A percentile compares a stretch with the other conserved stretches of the same genome.
phyloP scores from a whole-genome alignment of 805 yeast genomes.

The Wickerhamiella dianesei region DNA sequence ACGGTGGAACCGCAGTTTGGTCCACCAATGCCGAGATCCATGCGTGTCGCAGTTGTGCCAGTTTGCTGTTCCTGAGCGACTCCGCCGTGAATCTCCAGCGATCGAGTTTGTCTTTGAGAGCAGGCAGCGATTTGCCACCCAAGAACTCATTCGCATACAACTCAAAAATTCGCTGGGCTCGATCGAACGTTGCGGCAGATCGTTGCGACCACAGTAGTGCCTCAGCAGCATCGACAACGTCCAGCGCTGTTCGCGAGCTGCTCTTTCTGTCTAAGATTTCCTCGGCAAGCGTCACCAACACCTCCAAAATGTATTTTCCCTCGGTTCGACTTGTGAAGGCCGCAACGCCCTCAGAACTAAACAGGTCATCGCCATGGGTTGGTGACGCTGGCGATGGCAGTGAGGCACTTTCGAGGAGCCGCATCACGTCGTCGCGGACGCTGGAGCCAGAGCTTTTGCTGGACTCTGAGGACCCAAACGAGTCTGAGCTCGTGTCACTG shows the following conservation, averaged over 20 bases:
- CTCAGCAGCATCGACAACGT: background rate
- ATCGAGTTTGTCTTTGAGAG: background rate
- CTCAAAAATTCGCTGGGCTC: slow-evolving; percentile 6
- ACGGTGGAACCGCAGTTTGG: slow-evolving; percentile 8
- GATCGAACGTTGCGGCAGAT: background rate
- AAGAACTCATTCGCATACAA: slow-evolving; percentile 13
- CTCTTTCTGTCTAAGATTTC: background rate
- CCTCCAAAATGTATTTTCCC: background rate
- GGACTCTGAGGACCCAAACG: background rate
- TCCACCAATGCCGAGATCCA: slow-evolving; percentile 14
- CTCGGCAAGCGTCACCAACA: background rate
- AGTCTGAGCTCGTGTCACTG: slow-evolving; percentile 4
- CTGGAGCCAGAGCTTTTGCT: background rate
- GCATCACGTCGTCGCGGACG: background rate
- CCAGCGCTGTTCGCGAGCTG: background rate
- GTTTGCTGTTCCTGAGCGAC: background rate
- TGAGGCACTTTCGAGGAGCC: background rate
- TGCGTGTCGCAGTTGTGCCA: slow-evolving; percentile 4
- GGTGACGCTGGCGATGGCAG: background rate
- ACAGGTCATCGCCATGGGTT: background rate
- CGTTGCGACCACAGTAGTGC: background rate
- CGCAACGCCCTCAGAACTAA: background rate
- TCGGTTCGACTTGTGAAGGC: background rate
- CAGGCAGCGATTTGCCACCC: background rate
- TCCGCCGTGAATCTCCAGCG: slow-evolving; percentile 11